Conservation (phyloP, 2,329 filamentous ascomycete genomes). For the Colletotrichum tabaci region DNA sequence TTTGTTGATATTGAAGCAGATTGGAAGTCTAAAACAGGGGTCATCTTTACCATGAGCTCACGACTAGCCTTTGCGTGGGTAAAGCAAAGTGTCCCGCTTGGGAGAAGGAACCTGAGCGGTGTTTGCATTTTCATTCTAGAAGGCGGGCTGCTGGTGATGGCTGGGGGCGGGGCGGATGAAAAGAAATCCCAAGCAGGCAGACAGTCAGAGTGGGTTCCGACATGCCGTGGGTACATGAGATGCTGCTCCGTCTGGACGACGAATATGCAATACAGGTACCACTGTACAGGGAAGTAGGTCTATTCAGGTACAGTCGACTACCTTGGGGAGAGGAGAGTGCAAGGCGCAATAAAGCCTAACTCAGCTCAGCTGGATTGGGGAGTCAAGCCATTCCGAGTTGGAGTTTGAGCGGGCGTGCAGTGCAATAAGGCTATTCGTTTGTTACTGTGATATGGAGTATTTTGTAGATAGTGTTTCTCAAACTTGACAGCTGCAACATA, state of each 20-base stretch:
- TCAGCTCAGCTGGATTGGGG: neutral
- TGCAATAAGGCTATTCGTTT: slow-evolving; percentile 22
- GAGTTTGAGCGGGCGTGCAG: neutral
- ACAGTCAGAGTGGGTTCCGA: neutral
- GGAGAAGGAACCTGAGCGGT: slow-evolving; percentile 10
- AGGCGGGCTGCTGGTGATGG: slow-evolving; percentile 26
- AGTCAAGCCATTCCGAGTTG: neutral
- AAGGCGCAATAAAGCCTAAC: slow-evolving; percentile 23
- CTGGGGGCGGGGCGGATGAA: slow-evolving; percentile 2
- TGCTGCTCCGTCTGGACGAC: slow-evolving; percentile 29
- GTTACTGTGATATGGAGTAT: too few relatives aligned
- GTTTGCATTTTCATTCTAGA: slow-evolving; percentile 31
- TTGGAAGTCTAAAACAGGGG: slow-evolving; percentile 13
- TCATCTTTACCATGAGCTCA: slow-evolving; percentile 10
- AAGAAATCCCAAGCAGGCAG: neutral
- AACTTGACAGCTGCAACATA: slow-evolving; percentile 20
- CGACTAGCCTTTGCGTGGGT: slow-evolving; percentile 19
- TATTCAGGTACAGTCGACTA: slow-evolving; percentile 19
- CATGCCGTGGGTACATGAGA: slow-evolving; percentile 9
- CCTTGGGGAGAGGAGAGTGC: neutral
- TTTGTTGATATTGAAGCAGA: slow-evolving; percentile 27
- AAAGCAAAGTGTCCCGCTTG: neutral
- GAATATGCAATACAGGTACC: neutral
- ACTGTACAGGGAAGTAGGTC: too few relatives aligned
- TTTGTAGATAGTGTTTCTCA: too few relatives aligned